A percentile compares a stretch with the other conserved stretches of the same genome.
These are phyloP conservation scores for Russula earlei DNA, from an alignment of 768 basidiomycete species.

Conservation along the genomic window DNA sequence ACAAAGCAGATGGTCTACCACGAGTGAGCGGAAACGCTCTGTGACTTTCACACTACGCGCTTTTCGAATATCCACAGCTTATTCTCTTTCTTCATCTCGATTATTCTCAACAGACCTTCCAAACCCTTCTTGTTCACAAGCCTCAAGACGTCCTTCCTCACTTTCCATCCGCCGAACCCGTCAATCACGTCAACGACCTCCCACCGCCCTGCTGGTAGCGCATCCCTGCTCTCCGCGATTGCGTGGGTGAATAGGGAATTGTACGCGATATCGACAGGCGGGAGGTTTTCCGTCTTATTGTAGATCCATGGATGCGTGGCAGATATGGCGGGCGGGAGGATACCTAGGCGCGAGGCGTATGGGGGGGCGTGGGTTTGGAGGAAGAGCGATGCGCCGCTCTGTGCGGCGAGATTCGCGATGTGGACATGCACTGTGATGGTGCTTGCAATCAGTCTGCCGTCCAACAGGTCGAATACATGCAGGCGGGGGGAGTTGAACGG, in stretches of 20 bases:
- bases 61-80: conserved; percentile 44
- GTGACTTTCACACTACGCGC: background rate
- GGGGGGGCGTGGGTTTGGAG: conserved; percentile 59
- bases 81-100: conserved; percentile 33
- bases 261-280: conserved; percentile 32
- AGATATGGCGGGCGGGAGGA: conserved; percentile 13
- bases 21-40: too few species aligned
- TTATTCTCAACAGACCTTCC: conserved; percentile 19
- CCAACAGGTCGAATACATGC: background rate
- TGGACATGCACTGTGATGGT: conserved; percentile 49
- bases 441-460: conserved; percentile 9
- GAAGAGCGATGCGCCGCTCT: conserved; percentile 88
- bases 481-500: background rate
- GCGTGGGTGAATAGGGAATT: conserved; percentile 47
- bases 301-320: conserved; percentile 46
- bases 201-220: conserved; percentile 32
- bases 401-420: conserved; percentile 77
- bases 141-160: conserved; percentile 24
- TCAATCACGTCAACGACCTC: conserved; percentile 33
- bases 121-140: conserved; percentile 22
- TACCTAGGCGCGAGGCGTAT: conserved; percentile 25
- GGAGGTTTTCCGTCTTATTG: conserved; percentile 71
- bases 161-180: conserved; percentile 37
- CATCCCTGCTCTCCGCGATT: conserved; percentile 39
- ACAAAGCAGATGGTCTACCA: too few species aligned